phyloP scores from a whole-genome alignment of 2,329 filamentous ascomycete species.

The Cytospora chrysosperma region DNA sequence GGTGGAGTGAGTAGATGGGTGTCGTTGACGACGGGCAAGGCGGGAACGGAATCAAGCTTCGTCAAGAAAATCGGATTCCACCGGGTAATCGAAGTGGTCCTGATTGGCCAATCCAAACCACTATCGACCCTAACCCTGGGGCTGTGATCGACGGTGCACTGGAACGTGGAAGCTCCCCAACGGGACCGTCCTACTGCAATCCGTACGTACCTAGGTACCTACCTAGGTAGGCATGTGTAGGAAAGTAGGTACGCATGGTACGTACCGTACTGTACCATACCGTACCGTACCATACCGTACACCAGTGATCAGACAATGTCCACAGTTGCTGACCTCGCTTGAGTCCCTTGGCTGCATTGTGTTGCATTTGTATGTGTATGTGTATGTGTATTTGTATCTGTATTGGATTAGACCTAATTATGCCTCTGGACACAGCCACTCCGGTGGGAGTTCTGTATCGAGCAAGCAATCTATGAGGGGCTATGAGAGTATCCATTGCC shows the following conservation, averaged over 20 bases:
- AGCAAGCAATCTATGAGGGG: background rate
- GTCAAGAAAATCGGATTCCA: conserved; percentile 1
- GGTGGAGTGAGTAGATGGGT: conserved; percentile 30
- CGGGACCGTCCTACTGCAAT: too few relatives aligned
- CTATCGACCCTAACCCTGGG: conserved; percentile 17
- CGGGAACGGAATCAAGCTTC: conserved; percentile 38
- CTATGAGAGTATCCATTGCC: background rate
- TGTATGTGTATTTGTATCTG: too few relatives aligned
- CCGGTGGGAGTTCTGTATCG: background rate
- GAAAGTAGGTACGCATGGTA: too few relatives aligned
- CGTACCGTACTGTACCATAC: too few relatives aligned
- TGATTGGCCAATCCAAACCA: conserved; percentile 43
- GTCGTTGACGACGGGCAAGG: conserved; percentile 37
- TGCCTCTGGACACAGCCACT: background rate
- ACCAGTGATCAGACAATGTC: background rate
- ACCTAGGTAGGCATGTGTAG: too few relatives aligned
- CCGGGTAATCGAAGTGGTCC: background rate
- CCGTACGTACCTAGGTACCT: background rate
- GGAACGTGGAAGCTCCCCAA: background rate
- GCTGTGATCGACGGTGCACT: background rate
- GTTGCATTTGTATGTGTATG: too few relatives aligned
- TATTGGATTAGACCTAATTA: background rate
- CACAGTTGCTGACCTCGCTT: background rate
- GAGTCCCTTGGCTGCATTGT: background rate
- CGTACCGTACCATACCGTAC: too few relatives aligned